Base-by-base conservation (phyloP, 1,284 basidiomycete genomes). In the Leccinum pachyderme region DNA sequence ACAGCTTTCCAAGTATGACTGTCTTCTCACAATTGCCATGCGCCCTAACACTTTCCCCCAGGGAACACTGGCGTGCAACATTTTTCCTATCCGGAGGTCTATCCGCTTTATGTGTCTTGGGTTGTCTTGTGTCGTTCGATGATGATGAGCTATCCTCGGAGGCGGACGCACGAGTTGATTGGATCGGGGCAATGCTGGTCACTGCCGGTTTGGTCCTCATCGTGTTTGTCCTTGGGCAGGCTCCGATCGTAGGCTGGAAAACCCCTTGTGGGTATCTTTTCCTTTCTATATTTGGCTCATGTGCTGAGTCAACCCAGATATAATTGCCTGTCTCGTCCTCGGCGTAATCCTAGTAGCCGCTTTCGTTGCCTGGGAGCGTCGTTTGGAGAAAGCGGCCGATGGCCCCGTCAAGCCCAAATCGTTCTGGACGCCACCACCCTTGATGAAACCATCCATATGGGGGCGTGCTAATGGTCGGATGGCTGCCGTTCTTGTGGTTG, bases 211-310 rank as follows among this genome's bases (percentile, higher is more conserved):
- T 95, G 13, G 84, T 91, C 0, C 75, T 95, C 2, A 77, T 96
- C 59, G 80, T 90, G 13, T 95, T 95, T 64, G 83, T 86, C 0
- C 79, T 96, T 1, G 85, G 86, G 47, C 84, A 92, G 64, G 92
- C 88, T 2, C 80, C 83, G 44, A 73, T 80, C 8, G 90, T 88
- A 0, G 80, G 84, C 15, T 95, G 91, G 91, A 75, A 70, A 49
- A 91, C 89, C 0, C 74, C 80, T 9, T 92, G 89, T 91, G 65
- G 59, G 89, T 55, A 4, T 4, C 3, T 2, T 13, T 22, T 44
- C 18, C 18, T 44, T 11, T 58, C 31, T n/a, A 9, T 54, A 27
- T 43, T 49, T 46, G 29, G 25, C 12, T 60, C 56, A 51, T 47
- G 35, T 51, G 2, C 32, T 56, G 33, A 53, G 54, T 46, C 27